Evolutionary conservation across 108 stramenopile genomes (phyloP).

Genomic region (Pseudonitzschia delicatissima): DNA sequence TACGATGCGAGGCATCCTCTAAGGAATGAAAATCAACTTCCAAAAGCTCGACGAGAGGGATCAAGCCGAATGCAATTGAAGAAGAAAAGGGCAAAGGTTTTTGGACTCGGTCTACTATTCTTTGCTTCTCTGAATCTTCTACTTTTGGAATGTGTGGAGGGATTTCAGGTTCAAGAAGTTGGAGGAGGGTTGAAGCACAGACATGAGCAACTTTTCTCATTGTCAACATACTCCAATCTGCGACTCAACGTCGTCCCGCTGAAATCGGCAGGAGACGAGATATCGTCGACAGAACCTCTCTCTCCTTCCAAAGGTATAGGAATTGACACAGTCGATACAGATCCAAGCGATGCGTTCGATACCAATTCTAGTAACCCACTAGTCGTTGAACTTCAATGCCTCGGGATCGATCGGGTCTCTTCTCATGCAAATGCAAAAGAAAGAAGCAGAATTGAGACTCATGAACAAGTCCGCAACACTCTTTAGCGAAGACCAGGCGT

Average conservation of each 20-base stretch:
- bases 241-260: conserved; percentile 3
- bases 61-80: background rate
- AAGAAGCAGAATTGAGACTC: conserved; percentile 29
- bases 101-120: background rate
- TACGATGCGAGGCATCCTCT: no score
- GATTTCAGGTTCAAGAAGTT: background rate
- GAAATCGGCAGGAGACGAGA: background rate
- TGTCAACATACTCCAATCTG: background rate
- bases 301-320: no score
- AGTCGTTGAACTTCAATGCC: conserved; percentile 17
- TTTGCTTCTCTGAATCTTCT: background rate
- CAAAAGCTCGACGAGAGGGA: background rate
- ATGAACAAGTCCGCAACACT: conserved; percentile 12
- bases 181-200: background rate
- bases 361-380: no score
- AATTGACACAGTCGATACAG: no score
- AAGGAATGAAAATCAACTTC: no score
- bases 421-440: conserved; percentile 62
- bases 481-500: conserved; percentile 17
- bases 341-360: no score
- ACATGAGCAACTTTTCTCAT: background rate
- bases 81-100: background rate
- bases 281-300: no score
- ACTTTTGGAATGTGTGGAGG: background rate
- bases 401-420: conserved; percentile 55